Percentiles rank a stretch among this genome's conserved stretches.
Conservation (phyloP, 805 yeast species). For the Saturnispora serradocipensis region DNA sequence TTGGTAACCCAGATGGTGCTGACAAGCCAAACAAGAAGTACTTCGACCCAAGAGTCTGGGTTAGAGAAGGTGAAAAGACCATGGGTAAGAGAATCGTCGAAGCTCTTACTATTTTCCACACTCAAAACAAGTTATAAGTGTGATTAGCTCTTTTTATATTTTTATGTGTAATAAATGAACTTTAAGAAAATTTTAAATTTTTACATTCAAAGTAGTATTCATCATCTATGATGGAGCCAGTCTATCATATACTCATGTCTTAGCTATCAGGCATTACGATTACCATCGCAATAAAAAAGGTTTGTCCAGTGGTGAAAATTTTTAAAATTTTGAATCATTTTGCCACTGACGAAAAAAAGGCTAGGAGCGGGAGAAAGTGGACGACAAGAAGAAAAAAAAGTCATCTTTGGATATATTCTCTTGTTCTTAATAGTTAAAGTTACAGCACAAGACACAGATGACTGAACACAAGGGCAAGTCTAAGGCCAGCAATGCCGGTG, state of each 20-base stretch:
- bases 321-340: not conserved
- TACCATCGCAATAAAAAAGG: not conserved
- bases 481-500: conserved; percentile 16
- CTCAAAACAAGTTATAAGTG: conserved; percentile 45
- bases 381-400: not conserved
- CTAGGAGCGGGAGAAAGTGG: not conserved
- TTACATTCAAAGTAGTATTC: too few species aligned
- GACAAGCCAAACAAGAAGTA: conserved; percentile 99
- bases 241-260: too few species aligned
- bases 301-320: not conserved
- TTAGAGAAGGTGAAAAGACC: conserved; percentile 99
- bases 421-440: not conserved
- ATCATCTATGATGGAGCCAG: too few species aligned
- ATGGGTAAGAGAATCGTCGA: conserved; percentile 79
- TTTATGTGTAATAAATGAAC: not conserved
- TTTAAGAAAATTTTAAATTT: not conserved
- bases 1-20: conserved; percentile 99
- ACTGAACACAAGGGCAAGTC: not conserved
- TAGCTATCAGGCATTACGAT: too few species aligned
- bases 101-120: conserved; percentile 82
- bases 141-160: not conserved
- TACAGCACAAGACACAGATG: not conserved
- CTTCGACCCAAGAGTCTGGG: conserved; percentile 99
- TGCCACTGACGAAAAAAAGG: not conserved
- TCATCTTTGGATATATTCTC: not conserved